Conservation (phyloP, 495 filamentous ascomycete genomes). For the Xylona heveae region DNA sequence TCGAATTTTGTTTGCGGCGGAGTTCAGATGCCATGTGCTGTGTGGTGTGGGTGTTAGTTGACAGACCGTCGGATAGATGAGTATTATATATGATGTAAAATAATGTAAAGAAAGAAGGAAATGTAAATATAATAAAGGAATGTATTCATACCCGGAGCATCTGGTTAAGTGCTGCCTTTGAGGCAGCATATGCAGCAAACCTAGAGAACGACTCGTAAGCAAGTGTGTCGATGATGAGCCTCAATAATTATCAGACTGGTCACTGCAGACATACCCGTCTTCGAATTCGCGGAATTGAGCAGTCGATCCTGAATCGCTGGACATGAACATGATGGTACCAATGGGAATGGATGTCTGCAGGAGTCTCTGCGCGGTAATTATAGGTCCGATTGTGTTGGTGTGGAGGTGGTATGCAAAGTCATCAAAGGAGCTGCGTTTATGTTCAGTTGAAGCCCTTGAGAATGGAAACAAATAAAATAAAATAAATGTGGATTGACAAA, state of each 20-base stretch:
- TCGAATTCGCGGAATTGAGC: constrained; percentile 26
- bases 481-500: not conserved
- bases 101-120: too few relatives aligned
- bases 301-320: constrained; percentile 26
- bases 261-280: constrained; percentile 20
- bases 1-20: constrained; percentile 21
- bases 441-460: too few relatives aligned
- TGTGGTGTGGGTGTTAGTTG: constrained; percentile 1
- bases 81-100: too few relatives aligned
- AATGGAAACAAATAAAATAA: constrained; percentile 3
- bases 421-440: constrained; percentile 26
- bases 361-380: constrained; percentile 30
- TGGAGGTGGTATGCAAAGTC: constrained; percentile 30
- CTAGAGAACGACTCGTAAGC: constrained; percentile 4
- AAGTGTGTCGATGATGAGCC: not conserved
- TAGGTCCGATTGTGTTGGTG: constrained; percentile 35
- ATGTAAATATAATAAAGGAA: not conserved
- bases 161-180: constrained; percentile 36
- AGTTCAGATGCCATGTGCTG: constrained; percentile 32
- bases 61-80: not conserved
- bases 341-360: constrained; percentile 21
- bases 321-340: constrained; percentile 27
- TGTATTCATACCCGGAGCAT: constrained; percentile 18
- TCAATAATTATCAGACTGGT: not conserved
- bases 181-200: constrained; percentile 34